Percentiles rank a stretch among this genome's conserved stretches.
Conservation (phyloP, 2,329 filamentous ascomycete genomes). For the Hymenoscyphus repandus region DNA sequence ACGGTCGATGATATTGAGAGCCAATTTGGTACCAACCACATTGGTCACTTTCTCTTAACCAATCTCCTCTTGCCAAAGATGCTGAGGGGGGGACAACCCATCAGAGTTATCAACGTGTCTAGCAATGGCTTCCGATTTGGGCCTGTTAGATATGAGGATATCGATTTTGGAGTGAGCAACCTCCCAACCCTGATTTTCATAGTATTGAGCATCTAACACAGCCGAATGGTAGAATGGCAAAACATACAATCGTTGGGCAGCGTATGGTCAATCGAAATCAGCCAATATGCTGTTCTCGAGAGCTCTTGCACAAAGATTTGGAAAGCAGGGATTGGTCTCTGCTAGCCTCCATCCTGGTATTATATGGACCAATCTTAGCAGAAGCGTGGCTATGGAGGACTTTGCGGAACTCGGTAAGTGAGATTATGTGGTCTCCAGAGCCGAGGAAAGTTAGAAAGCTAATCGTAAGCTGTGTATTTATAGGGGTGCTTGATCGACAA, state of each 20-base stretch:
- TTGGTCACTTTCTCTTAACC: slow-evolving; percentile 12
- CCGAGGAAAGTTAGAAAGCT: background rate
- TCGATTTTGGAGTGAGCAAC: slow-evolving; percentile 3
- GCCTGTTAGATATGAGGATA: slow-evolving; percentile 32
- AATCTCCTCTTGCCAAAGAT: slow-evolving; percentile 10
- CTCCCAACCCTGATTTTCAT: too few species aligned
- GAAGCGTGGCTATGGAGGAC: background rate
- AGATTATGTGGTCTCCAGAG: background rate
- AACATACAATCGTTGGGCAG: background rate
- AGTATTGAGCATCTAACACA: background rate
- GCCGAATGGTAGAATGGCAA: background rate
- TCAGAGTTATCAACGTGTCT: slow-evolving; percentile 10
- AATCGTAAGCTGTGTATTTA: background rate
- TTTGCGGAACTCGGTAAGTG: slow-evolving; percentile 1
- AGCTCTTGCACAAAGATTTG: background rate
- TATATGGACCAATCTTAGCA: background rate
- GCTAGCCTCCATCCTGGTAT: background rate
- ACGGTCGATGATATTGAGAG: slow-evolving; percentile 11
- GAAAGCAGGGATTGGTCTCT: background rate
- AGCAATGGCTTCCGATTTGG: slow-evolving; percentile 34
- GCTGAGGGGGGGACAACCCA: background rate
- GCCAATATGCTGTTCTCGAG: background rate
- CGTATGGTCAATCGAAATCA: background rate
- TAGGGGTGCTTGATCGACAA: slow-evolving; percentile 1
- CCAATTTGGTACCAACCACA: slow-evolving; percentile 13